Percentiles rank a stretch among this genome's conserved stretches.
Conservation (phyloP, 805 yeast species). For the Candida hungchunana region DNA sequence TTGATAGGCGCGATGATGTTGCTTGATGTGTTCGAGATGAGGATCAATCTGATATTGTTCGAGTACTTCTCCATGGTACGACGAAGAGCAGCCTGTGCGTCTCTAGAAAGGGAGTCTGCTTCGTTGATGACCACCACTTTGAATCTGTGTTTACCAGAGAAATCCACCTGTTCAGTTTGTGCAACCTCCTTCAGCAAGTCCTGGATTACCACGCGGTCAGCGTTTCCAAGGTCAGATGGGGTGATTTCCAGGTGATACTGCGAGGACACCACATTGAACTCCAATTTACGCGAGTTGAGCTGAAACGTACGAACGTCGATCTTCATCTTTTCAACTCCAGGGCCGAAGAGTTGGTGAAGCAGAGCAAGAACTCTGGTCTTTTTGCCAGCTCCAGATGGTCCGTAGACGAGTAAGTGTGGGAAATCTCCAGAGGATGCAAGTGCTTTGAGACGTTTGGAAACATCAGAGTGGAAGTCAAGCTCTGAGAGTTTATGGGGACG, state of each 20-base stretch:
- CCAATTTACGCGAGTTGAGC: conserved; percentile 73
- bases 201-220: conserved; percentile 92
- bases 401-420: conserved; percentile 89
- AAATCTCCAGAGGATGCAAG: conserved; percentile 73
- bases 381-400: conserved; percentile 97
- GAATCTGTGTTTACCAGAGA: conserved; percentile 53
- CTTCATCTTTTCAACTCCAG: conserved; percentile 76
- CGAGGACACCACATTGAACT: conserved; percentile 89
- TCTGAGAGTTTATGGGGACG: conserved; percentile 67
- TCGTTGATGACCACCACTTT: conserved; percentile 85
- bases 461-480: conserved; percentile 61
- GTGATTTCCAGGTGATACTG: conserved; percentile 91
- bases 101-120: conserved; percentile 84
- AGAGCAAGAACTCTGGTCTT: conserved; percentile 87
- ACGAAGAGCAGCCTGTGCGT: conserved; percentile 93
- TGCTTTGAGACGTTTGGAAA: conserved; percentile 61
- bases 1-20: conserved; percentile 91
- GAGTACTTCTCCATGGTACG: conserved; percentile 96
- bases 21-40: conserved; percentile 86
- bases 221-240: conserved; percentile 94
- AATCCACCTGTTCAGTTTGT: conserved; percentile 92
- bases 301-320: conserved; percentile 85
- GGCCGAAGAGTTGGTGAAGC: conserved; percentile 74
- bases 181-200: conserved; percentile 92
- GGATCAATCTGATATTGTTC: conserved; percentile 73